Percentiles rank a stretch among this genome's conserved stretches.
Evolutionary conservation across 116 monocot genomes (phyloP).

Genomic region (Cymodocea nodosa): DNA sequence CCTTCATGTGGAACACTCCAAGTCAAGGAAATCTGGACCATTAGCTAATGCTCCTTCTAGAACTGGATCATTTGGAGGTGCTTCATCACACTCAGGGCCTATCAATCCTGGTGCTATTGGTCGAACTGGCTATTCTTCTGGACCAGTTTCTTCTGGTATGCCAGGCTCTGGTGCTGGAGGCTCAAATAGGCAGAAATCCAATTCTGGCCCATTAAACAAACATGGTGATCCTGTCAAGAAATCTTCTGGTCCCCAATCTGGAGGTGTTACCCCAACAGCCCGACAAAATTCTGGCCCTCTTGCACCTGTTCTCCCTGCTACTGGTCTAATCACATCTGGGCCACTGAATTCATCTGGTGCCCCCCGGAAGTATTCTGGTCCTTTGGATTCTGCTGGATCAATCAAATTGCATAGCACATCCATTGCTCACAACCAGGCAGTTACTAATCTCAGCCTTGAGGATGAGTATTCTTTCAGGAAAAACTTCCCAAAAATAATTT

Average conservation of each 20-base stretch:
- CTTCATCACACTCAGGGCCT: conserved; percentile 35
- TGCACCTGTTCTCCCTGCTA: conserved; percentile 63
- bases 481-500: conserved; percentile 55
- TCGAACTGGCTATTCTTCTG: conserved; percentile 42
- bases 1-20: conserved; percentile 51
- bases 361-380: conserved; percentile 72
- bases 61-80: conserved; percentile 58
- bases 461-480: conserved; percentile 53
- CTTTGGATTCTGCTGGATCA: conserved; percentile 61
- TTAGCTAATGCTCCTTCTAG: conserved; percentile 48
- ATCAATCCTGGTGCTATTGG: conserved; percentile 21
- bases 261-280: conserved; percentile 51
- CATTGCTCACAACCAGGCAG: conserved; percentile 66
- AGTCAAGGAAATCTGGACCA: conserved; percentile 87
- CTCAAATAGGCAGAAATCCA: conserved; percentile 59
- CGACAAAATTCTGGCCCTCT: conserved; percentile 92
- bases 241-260: conserved; percentile 82
- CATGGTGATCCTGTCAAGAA: conserved; percentile 73
- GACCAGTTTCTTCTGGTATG: conserved; percentile 40
- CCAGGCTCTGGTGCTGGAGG: conserved; percentile 15
- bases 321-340: conserved; percentile 83
- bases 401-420: conserved; percentile 44
- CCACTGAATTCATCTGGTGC: conserved; percentile 81
- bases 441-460: conserved; percentile 61
- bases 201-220: conserved; percentile 75